phyloP scores from a whole-genome alignment of 805 yeast species.

The Pichia thaimueangensis region DNA sequence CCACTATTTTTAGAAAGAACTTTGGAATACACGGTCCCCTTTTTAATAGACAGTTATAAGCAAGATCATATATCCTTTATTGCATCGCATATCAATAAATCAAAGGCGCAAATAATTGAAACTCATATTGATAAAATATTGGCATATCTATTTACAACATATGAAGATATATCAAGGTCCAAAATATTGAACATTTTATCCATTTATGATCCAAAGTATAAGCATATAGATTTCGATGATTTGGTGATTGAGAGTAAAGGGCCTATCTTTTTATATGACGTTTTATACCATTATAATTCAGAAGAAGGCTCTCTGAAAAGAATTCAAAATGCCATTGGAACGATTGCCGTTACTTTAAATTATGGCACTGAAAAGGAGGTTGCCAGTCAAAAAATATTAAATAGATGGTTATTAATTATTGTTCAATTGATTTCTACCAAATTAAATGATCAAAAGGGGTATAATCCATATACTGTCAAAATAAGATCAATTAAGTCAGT shows the following conservation, averaged over 20 bases:
- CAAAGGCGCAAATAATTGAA: conserved; percentile 42
- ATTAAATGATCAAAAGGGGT: conserved; percentile 66
- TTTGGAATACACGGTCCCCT: conserved; percentile 68
- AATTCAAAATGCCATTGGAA: conserved; percentile 37
- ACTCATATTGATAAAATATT: conserved; percentile 46
- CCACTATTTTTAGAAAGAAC: conserved; percentile 63
- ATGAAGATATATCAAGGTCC: conserved; percentile 39
- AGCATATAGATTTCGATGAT: conserved; percentile 30
- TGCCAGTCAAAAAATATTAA: conserved; percentile 17
- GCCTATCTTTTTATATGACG: conserved; percentile 4
- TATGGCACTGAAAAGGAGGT: conserved; percentile 23
- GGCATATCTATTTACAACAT: conserved; percentile 51
- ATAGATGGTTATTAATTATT: conserved; percentile 51
- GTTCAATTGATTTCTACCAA: conserved; percentile 75
- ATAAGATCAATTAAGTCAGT: conserved; percentile 68
- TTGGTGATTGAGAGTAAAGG: conserved; percentile 20
- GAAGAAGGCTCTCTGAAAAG: conserved; percentile 23
- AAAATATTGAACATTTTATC: conserved; percentile 48
- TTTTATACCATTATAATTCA: conserved; percentile 37
- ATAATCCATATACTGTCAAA: conserved; percentile 66
- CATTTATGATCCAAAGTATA: conserved; percentile 44
- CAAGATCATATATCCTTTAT: conserved; percentile 57
- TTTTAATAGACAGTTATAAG: conserved; percentile 60
- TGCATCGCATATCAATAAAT: conserved; percentile 43
- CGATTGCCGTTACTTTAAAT: conserved; percentile 18